phyloP scores from a whole-genome alignment of 1,139 yeast species.

The Blastobotrys aristatus region DNA sequence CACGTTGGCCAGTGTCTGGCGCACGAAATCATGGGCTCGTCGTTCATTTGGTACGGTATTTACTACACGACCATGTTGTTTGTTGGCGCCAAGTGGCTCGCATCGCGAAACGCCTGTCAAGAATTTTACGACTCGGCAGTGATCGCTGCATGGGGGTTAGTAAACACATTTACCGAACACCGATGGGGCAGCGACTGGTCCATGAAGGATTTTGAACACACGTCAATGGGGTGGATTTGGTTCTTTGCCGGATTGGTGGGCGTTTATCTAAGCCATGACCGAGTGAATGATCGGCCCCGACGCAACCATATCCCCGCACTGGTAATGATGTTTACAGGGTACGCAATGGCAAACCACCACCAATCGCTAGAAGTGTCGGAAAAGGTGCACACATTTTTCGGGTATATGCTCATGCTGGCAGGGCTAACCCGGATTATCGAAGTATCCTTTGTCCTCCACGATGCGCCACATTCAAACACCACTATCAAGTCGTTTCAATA shows the following conservation, averaged over 20 bases:
- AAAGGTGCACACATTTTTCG: slow-evolving; percentile 82
- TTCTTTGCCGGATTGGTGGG: slow-evolving; percentile 93
- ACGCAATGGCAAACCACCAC: slow-evolving; percentile 87
- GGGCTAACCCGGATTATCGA: slow-evolving; percentile 73
- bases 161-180: slow-evolving; percentile 93
- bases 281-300: slow-evolving; percentile 37
- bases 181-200: slow-evolving; percentile 93
- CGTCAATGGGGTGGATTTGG: slow-evolving; percentile 95
- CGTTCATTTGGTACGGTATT: slow-evolving; percentile 76
- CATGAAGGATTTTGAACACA: slow-evolving; percentile 83
- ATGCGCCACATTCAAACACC: slow-evolving; percentile 36
- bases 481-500: slow-evolving; percentile 72
- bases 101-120: slow-evolving; percentile 53
- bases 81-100: slow-evolving; percentile 39
- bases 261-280: slow-evolving; percentile 60
- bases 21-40: slow-evolving; percentile 93
- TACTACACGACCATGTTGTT: slow-evolving; percentile 59
- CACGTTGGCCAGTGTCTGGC: slow-evolving; percentile 93
- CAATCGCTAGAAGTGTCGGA: slow-evolving; percentile 74
- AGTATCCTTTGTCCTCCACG: slow-evolving; percentile 60
- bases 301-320: slow-evolving; percentile 78
- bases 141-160: slow-evolving; percentile 86
- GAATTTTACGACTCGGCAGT: slow-evolving; percentile 79
- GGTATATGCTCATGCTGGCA: slow-evolving; percentile 70
- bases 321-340: slow-evolving; percentile 80